Percentiles rank a stretch among this genome's conserved stretches.
These are phyloP conservation scores for Dactylellina haptotyla DNA, from an alignment of 2,329 filamentous ascomycete species.

Conservation along the genomic window DNA sequence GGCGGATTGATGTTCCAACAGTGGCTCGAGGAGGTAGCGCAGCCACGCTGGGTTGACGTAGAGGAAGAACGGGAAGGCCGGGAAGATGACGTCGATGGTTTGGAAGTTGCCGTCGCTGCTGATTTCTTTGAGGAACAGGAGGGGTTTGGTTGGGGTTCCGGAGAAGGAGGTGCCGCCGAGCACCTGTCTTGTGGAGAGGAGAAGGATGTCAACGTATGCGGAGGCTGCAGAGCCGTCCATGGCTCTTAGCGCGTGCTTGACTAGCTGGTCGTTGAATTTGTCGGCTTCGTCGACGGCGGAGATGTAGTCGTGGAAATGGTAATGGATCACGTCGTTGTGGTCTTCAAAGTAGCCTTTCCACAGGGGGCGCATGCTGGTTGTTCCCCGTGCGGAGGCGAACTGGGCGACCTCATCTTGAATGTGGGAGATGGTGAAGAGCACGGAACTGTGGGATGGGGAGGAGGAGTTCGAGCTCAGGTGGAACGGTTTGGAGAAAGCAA, in stretches of 20 bases:
- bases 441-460: slow-evolving; percentile 64
- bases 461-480: slow-evolving; percentile 63
- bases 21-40: slow-evolving; percentile 79
- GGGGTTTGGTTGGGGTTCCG: slow-evolving; percentile 74
- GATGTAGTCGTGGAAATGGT: slow-evolving; percentile 79
- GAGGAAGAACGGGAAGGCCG: slow-evolving; percentile 84
- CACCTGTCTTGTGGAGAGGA: slow-evolving; percentile 80
- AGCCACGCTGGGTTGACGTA: slow-evolving; percentile 86
- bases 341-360: slow-evolving; percentile 79
- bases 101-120: slow-evolving; percentile 86
- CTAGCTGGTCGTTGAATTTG: slow-evolving; percentile 54
- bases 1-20: slow-evolving; percentile 82
- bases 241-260: slow-evolving; percentile 48
- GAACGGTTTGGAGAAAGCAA: slow-evolving; percentile 78
- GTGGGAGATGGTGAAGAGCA: slow-evolving; percentile 78
- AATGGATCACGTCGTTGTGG: slow-evolving; percentile 73
- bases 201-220: slow-evolving; percentile 80
- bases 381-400: slow-evolving; percentile 77
- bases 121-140: slow-evolving; percentile 86
- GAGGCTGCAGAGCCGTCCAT: slow-evolving; percentile 72
- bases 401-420: slow-evolving; percentile 82
- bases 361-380: slow-evolving; percentile 80
- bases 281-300: slow-evolving; percentile 77
- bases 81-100: slow-evolving; percentile 88
- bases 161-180: slow-evolving; percentile 81